Evolutionary conservation across 176 grass and related monocot species (phyloP).

Genomic region (Zoysia pacifica): DNA sequence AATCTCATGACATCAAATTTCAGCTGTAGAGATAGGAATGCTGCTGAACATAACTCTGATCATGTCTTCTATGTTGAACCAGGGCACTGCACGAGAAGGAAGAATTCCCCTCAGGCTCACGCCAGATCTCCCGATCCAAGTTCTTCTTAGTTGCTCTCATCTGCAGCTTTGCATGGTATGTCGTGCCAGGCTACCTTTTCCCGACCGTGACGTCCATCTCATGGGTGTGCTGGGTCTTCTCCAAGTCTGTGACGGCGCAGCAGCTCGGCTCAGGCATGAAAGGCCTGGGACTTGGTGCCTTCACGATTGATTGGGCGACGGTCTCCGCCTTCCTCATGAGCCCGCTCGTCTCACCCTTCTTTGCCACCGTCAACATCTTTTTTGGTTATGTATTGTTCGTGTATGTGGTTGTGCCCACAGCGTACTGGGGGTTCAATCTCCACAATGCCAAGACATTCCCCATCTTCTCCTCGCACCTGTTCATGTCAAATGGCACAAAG

Average conservation of each 20-base stretch:
- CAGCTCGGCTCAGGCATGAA: slow-evolving; percentile 75
- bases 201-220: slow-evolving; percentile 64
- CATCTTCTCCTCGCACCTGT: slow-evolving; percentile 74
- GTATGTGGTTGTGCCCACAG: slow-evolving; percentile 54
- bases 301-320: slow-evolving; percentile 77
- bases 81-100: slow-evolving; percentile 91
- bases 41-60: background rate
- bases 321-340: slow-evolving; percentile 76
- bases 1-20: slow-evolving; percentile 3
- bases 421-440: slow-evolving; percentile 68
- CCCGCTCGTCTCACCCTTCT: slow-evolving; percentile 79
- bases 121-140: slow-evolving; percentile 64
- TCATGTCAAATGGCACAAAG: slow-evolving; percentile 51
- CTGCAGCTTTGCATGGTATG: slow-evolving; percentile 75
- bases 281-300: slow-evolving; percentile 66
- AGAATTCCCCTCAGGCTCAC: slow-evolving; percentile 25
- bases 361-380: slow-evolving; percentile 71
- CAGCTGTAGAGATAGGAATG: background rate
- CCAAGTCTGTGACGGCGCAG: slow-evolving; percentile 73
- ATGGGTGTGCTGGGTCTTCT: slow-evolving; percentile 85
- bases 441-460: slow-evolving; percentile 72
- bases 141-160: slow-evolving; percentile 80
- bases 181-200: slow-evolving; percentile 69
- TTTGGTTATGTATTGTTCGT: slow-evolving; percentile 52
- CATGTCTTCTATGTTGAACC: slow-evolving; percentile 20